Percentiles rank a stretch among this genome's conserved stretches.
Conservation (phyloP, 1,284 basidiomycete species). For the Malassezia furfur region DNA sequence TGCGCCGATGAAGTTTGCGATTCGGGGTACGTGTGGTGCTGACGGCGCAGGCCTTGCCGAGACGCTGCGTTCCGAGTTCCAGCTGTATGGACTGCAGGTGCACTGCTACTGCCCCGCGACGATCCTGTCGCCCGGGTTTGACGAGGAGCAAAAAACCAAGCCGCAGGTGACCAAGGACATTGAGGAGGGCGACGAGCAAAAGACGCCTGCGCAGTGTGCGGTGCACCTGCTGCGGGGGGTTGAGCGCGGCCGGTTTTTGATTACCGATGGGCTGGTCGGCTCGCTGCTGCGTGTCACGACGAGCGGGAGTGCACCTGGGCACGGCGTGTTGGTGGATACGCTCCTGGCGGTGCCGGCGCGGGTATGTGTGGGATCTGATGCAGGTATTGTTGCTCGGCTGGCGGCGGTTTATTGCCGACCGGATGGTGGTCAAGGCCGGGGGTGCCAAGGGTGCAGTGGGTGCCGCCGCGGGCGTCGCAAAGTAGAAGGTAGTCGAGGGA, state of each 20-base stretch:
- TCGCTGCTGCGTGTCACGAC: conserved; percentile 34
- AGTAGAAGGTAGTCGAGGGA: no score
- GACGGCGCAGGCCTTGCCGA: conserved; percentile 67
- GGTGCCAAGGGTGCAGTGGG: no score
- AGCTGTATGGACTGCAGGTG: conserved; percentile 67
- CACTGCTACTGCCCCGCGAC: conserved; percentile 81
- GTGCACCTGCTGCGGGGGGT: conserved; percentile 53
- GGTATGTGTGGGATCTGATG: neutral
- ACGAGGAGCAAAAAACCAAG: conserved; percentile 71
- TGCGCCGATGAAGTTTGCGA: conserved; percentile 76
- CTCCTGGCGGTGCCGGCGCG: conserved; percentile 8
- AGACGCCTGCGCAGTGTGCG: conserved; percentile 63
- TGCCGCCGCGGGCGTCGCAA: neutral
- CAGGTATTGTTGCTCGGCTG: conserved; percentile 30
- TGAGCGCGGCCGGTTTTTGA: conserved; percentile 29
- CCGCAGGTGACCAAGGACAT: conserved; percentile 69
- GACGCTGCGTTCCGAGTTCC: conserved; percentile 68
- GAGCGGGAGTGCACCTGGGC: conserved; percentile 32
- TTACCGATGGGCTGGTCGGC: conserved; percentile 38
- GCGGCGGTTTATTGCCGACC: conserved; percentile 32
- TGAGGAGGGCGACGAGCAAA: conserved; percentile 65
- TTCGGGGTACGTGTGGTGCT: conserved; percentile 59
- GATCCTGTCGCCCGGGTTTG: conserved; percentile 71
- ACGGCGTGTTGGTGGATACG: conserved; percentile 26
- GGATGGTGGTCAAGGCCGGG: neutral